phyloP scores from a whole-genome alignment of 768 basidiomycete species.

The Calocera viscosa region DNA sequence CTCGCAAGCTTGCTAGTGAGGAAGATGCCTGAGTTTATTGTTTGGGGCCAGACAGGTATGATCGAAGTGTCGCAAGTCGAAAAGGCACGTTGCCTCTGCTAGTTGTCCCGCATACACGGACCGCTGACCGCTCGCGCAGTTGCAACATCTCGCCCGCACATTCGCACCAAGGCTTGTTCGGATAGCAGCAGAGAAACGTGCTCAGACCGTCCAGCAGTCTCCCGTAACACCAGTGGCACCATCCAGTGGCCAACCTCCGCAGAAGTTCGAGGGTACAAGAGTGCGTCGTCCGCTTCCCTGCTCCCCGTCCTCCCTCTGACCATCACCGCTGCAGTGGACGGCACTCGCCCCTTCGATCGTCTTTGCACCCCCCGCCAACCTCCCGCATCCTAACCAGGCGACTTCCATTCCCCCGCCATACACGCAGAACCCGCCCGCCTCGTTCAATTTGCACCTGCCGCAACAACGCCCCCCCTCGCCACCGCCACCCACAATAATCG shows the following conservation, averaged over 20 bases:
- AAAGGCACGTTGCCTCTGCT: background rate
- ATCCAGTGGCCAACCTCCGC: background rate
- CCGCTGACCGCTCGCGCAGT: background rate
- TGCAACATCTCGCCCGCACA: background rate
- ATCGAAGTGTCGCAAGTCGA: background rate
- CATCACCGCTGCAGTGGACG: background rate
- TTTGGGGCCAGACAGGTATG: background rate
- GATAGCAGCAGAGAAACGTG: background rate
- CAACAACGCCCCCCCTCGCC: background rate
- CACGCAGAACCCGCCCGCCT: background rate
- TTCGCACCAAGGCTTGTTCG: background rate
- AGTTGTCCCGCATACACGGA: background rate
- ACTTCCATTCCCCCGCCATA: background rate
- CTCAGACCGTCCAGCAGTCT: background rate
- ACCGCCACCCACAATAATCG: background rate
- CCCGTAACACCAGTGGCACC: background rate
- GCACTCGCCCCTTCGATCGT: background rate
- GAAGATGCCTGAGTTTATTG: constrained; percentile 5
- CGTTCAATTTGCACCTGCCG: background rate
- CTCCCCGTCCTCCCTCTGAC: background rate
- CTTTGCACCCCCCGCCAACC: background rate
- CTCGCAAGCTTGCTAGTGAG: constrained; percentile 2
- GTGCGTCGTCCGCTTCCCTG: background rate
- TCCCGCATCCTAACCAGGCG: background rate
- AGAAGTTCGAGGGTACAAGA: background rate